phyloP scores from a whole-genome alignment of 2,329 filamentous ascomycete species.

The Pseudocercospora fuligena region DNA sequence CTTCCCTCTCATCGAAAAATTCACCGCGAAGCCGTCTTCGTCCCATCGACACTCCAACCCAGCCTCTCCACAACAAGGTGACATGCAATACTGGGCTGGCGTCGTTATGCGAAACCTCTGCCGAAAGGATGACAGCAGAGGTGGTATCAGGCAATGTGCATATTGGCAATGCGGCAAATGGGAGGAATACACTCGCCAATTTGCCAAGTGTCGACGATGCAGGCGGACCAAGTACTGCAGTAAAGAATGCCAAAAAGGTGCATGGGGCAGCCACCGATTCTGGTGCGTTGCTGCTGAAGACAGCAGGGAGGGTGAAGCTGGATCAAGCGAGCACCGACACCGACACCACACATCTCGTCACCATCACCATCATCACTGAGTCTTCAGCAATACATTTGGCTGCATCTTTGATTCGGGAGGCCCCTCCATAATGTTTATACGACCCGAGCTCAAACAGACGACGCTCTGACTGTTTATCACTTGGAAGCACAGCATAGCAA shows the following conservation, averaged over 20 bases:
- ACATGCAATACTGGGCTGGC: constrained; percentile 99
- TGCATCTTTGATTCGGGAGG: constrained; percentile 8
- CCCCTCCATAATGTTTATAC: constrained; percentile 19
- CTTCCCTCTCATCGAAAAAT: constrained; percentile 97
- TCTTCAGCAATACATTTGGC: constrained; percentile 13
- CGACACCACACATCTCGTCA: constrained; percentile 24
- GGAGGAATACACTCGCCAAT: constrained; percentile 95
- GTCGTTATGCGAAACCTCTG: constrained; percentile 99
- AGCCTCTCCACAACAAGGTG: constrained; percentile 41
- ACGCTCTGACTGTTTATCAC: constrained; percentile 5
- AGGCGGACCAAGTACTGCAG: constrained; percentile 92
- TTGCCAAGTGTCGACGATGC: constrained; percentile 96
- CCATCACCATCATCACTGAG: constrained; percentile 31
- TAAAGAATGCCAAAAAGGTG: constrained; percentile 99
- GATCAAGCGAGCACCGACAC: constrained; percentile 35
- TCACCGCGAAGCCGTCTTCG: constrained; percentile 72
- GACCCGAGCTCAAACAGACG: constrained; percentile 10
- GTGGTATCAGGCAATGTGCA: constrained; percentile 94
- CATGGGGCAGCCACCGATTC: constrained; percentile 97
- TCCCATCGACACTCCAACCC: constrained; percentile 70
- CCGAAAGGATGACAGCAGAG: constrained; percentile 92
- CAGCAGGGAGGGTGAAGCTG: constrained; percentile 34
- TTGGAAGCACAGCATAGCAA: constrained; percentile 13
- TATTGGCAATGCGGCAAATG: constrained; percentile 98
- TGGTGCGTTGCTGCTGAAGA: constrained; percentile 83